Conservation (phyloP, 2,329 filamentous ascomycete genomes). For the Alternaria longipes region DNA sequence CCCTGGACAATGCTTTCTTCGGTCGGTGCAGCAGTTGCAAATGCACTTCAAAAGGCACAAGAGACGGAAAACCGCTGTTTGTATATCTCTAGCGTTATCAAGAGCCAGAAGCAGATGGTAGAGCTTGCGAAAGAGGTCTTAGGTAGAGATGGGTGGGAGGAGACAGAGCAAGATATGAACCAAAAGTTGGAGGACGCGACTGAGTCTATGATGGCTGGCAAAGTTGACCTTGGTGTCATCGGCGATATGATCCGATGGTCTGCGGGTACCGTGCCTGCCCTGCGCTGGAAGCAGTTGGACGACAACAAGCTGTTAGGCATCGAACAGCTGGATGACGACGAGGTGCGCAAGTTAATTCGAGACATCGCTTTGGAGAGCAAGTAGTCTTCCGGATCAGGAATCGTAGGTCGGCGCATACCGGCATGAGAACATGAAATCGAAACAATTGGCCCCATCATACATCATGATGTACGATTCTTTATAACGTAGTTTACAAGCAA, state of each 20-base stretch:
- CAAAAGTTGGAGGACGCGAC: too few relatives aligned
- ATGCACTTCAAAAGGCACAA: too few relatives aligned
- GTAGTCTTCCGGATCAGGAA: neutral
- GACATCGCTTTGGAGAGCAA: slow-evolving; percentile 2
- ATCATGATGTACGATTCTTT: neutral
- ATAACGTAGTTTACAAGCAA: too few relatives aligned
- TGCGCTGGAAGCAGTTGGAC: slow-evolving; percentile 12
- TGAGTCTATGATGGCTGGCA: too few relatives aligned
- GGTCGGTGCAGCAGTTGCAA: too few relatives aligned
- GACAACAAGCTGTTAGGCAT: slow-evolving; percentile 13
- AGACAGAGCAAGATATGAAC: too few relatives aligned
- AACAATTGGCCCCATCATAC: neutral
- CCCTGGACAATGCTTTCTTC: too few relatives aligned
- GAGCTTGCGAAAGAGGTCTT: too few relatives aligned
- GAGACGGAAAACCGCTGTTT: too few relatives aligned
- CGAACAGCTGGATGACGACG: slow-evolving; percentile 6
- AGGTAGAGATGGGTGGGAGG: too few relatives aligned
- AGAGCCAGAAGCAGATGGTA: too few relatives aligned
- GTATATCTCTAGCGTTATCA: too few relatives aligned
- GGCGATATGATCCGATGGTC: slow-evolving; percentile 20
- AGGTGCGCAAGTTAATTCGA: slow-evolving; percentile 5
- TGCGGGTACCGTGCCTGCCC: neutral
- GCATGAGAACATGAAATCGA: neutral
- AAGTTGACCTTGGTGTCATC: neutral
- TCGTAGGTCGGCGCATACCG: neutral